Base-by-base conservation (phyloP, 306 rosid genomes). In the Datisca glomerata region DNA sequence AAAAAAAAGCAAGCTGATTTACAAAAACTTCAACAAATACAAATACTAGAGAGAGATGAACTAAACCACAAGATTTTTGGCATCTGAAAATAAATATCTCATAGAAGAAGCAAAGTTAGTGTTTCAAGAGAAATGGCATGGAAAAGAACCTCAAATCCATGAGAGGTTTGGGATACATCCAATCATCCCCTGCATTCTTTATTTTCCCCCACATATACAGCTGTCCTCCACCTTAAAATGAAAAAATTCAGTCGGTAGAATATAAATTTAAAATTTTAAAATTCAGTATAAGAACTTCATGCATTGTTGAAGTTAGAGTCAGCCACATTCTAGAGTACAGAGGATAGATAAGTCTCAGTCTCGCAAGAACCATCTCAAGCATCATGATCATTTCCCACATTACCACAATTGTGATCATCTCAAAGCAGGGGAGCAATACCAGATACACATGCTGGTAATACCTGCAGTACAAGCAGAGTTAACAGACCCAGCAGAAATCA, bases 161-260 rank as follows among this genome's bases (percentile, higher is more conserved):
- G 27, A 80, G 86, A 55, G 98, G 98, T 64, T 89, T 84, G 17
- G 98, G 95, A 71, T 89, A 89, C 98, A 89, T 89, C 98, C 93
- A 89, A 61, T 89, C 98, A 69, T 89, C 98, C n/a, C 98, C 98
- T 0, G 83, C 54, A 46, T 24, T 74, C 63, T 89, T 89, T 38
- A 89, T 36, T 75, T 89, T 89, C 15, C 98, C 98, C 98, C 98
- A 89, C 92, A 89, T 80, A 44, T 89, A 89, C 64, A 89, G 49
- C 60, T 89, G 98, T 38, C 98, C 98, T 31, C 98, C 95, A 53
- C 76, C 98, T 89, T 73, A 36, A 65, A 70, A 11, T 25, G 51
- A 49, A 16, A 51, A 54, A 48, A 18, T n/a, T 25, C 20, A 43
- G 19, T 36, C 11, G 0, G 12, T 18, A 29, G 13, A 21, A 31